Evolutionary conservation across 805 yeast genomes (phyloP), one percentile per base, ranked within the genome.

Genomic region (Hanseniaspora vineae): DNA sequence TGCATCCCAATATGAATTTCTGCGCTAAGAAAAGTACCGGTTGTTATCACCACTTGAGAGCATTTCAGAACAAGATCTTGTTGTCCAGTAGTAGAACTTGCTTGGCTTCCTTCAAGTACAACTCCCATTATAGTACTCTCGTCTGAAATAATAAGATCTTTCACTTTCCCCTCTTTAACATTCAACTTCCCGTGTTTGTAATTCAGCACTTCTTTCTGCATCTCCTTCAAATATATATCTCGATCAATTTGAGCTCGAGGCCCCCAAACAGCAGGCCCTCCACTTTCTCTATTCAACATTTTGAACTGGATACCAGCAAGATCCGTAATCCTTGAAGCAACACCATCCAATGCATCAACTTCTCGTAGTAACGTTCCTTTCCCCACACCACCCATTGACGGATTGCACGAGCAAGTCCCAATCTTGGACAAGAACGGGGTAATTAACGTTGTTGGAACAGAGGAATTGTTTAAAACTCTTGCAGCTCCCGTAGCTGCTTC

Each of bases 321-420:
- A 65, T 92, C 99, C 1, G 92, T 88, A n/a, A 92, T 78, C 50
- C 76, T 70, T 0, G 89, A 80, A 4, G 94, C 79, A 1, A 90
- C 84, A 9, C 99, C 99, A 62, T 90, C 99, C 42, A 92, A 67
- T 0, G 99, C 97, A 68, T 92, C 99, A 13, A 92, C 87, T 66
- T 92, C 99, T 54, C 86, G 75, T 37, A 92, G 67, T 40, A 92
- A 67, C 0, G 96, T 90, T 14, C 98, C 99, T 59, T 92, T 92
- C 1, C 98, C 99, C 48, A 92, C 89, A 52, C 99, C 99, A 35
- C 98, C 99, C 82, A 88, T 85, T 42, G 85, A 88, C 10, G 99
- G 99, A 61, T 92, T 92, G 63, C 99, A 92, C 1, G 96, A 87
- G 18, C 97, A 92, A 0, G 94, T 84, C 0, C 99, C 99, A 13